Evolutionary conservation across 345 rosid species (phyloP).

Genomic region (Erucastrum elatum): DNA sequence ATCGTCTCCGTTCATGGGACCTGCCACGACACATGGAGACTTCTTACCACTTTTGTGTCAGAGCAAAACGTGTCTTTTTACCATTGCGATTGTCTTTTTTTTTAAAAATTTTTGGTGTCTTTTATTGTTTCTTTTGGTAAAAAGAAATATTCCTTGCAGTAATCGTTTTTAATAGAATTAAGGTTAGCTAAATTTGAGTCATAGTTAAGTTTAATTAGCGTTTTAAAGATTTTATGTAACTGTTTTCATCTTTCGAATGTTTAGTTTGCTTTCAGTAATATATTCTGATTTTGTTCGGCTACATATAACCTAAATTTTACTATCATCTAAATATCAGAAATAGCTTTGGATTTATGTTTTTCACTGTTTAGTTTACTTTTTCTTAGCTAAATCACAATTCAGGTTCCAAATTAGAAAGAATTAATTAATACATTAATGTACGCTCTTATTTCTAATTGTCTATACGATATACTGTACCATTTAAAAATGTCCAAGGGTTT

Average conservation of each 20-base stretch:
- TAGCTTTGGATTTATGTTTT: too few species aligned
- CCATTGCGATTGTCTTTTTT: background rate
- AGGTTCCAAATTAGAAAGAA: background rate
- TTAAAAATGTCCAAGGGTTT: background rate
- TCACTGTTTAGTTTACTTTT: too few species aligned
- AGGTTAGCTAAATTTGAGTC: background rate
- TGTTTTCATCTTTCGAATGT: too few species aligned
- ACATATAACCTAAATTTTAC: too few species aligned
- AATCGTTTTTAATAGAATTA: background rate
- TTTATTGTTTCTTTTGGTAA: too few species aligned
- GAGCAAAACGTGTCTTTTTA: slow-evolving; percentile 28
- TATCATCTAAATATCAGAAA: too few species aligned
- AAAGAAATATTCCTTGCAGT: too few species aligned
- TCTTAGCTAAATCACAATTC: background rate
- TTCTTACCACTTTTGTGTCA: slow-evolving; percentile 25
- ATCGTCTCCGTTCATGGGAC: slow-evolving; percentile 6
- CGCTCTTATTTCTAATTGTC: background rate
- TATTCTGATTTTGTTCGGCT: too few species aligned
- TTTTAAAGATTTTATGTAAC: background rate
- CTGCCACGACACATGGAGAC: slow-evolving; percentile 22
- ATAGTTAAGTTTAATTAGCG: background rate
- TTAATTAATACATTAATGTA: background rate
- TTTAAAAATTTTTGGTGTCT: too few species aligned
- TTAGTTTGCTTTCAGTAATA: too few species aligned
- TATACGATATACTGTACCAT: background rate